Conservation (phyloP, 176 grass and related monocot species). For the Carex kokanica region DNA sequence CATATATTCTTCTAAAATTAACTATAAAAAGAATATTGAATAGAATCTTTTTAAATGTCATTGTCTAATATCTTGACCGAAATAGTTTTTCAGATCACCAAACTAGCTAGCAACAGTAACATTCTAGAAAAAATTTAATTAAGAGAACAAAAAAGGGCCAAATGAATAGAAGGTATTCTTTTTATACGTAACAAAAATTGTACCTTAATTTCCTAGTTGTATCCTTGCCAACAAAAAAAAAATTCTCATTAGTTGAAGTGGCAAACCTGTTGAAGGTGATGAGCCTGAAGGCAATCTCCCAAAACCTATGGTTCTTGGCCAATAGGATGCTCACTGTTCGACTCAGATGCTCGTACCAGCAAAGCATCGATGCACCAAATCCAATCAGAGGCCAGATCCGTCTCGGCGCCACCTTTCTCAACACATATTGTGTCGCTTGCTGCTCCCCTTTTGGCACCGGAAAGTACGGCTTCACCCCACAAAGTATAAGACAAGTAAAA, state of each 20-base stretch:
- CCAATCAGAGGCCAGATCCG: constrained; percentile 81
- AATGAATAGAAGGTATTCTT: background rate
- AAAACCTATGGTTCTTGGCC: constrained; percentile 88
- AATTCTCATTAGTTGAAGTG: background rate
- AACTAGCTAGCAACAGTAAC: background rate
- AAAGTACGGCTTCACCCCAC: constrained; percentile 65
- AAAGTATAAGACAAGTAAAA: background rate
- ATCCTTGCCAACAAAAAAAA: background rate
- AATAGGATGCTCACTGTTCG: constrained; percentile 74
- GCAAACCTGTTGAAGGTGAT: constrained; percentile 80
- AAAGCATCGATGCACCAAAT: constrained; percentile 76
- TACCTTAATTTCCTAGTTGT: background rate
- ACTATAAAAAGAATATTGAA: background rate
- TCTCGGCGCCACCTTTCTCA: constrained; percentile 76
- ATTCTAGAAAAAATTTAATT: background rate
- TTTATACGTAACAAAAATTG: background rate
- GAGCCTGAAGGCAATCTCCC: constrained; percentile 74
- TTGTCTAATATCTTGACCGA: background rate
- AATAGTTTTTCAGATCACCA: constrained; percentile 3
- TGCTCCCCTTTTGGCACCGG: constrained; percentile 62
- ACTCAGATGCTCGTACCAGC: constrained; percentile 98
- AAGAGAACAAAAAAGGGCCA: background rate
- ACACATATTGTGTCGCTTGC: constrained; percentile 62
- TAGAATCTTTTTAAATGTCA: background rate
- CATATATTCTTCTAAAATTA: background rate